A percentile compares a stretch with the other conserved stretches of the same genome.
phyloP scores from a whole-genome alignment of 805 yeast genomes.

The Candida ipomoeae region DNA sequence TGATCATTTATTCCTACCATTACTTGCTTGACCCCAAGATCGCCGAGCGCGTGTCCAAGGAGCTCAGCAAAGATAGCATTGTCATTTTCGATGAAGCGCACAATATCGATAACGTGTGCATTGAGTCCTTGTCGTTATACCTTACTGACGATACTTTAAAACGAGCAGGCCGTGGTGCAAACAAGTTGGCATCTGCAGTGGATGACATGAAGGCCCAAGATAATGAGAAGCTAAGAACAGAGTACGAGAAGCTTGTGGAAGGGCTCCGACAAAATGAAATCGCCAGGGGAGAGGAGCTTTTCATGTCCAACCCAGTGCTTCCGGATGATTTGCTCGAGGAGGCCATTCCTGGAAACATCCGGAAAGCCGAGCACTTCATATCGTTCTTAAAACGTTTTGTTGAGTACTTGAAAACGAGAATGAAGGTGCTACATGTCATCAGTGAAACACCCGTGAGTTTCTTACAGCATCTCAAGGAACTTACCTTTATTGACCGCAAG shows the following conservation, averaged over 20 bases:
- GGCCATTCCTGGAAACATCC: constrained; percentile 94
- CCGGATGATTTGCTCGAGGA: constrained; percentile 83
- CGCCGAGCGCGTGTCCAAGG: constrained; percentile 90
- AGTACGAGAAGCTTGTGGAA: constrained; percentile 84
- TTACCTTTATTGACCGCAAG: constrained; percentile 88
- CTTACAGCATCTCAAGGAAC: constrained; percentile 84
- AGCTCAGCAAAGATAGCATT: constrained; percentile 86
- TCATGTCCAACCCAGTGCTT: constrained; percentile 83
- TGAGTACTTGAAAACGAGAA: constrained; percentile 91
- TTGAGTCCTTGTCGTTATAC: constrained; percentile 89
- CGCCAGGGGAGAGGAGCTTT: constrained; percentile 54
- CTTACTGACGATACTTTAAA: constrained; percentile 85
- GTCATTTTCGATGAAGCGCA: constrained; percentile 98
- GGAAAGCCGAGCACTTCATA: constrained; percentile 95
- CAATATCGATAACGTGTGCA: constrained; percentile 97
- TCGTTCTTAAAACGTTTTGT: constrained; percentile 89
- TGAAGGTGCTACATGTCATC: constrained; percentile 95
- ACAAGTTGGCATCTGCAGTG: constrained; percentile 71
- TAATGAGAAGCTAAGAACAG: constrained; percentile 78
- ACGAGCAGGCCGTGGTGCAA: constrained; percentile 84
- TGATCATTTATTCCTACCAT: constrained; percentile 94
- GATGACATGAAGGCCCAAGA: constrained; percentile 81
- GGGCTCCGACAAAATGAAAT: constrained; percentile 84
- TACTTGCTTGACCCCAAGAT: constrained; percentile 95
- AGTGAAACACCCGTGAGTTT: constrained; percentile 97